Evolutionary conservation across 208 protist genomes (phyloP).

Genomic region (Leishmania mexicana): DNA sequence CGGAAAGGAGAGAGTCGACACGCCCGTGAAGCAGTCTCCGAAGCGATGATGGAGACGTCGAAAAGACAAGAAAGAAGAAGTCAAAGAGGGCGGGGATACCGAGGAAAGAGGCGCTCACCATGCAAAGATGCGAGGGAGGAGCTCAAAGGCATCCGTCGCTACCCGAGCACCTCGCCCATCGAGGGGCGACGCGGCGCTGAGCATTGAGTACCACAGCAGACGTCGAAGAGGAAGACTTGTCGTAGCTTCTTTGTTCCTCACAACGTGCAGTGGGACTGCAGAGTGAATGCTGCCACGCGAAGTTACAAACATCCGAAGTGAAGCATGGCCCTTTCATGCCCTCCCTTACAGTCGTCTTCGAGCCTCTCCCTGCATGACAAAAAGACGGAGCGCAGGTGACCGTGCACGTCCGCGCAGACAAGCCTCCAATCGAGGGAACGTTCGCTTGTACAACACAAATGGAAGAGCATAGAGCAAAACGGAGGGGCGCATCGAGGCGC

Average conservation of each 20-base stretch:
- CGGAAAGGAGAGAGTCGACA: background rate
- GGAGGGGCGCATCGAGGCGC: too few species aligned
- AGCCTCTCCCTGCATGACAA: background rate
- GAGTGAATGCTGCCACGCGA: too few species aligned
- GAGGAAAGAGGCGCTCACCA: too few species aligned
- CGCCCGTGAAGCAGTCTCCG: too few species aligned
- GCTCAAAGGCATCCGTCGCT: too few species aligned
- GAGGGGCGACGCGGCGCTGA: too few species aligned
- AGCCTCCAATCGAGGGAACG: background rate
- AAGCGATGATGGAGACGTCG: background rate
- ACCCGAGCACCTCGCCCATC: too few species aligned
- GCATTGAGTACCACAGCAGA: too few species aligned
- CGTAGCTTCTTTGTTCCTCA: too few species aligned
- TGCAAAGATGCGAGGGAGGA: background rate
- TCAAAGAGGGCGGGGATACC: background rate
- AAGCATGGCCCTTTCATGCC: background rate
- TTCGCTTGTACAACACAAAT: background rate
- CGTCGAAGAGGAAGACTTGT: too few species aligned
- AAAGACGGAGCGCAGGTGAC: background rate
- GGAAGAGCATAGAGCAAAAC: background rate
- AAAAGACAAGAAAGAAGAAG: background rate
- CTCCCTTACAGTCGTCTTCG: background rate
- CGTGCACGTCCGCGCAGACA: background rate
- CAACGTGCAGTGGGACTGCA: too few species aligned
- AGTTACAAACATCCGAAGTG: background rate